Conservation (phyloP, 2,329 filamentous ascomycete genomes). For the Neofusicoccum parvum region DNA sequence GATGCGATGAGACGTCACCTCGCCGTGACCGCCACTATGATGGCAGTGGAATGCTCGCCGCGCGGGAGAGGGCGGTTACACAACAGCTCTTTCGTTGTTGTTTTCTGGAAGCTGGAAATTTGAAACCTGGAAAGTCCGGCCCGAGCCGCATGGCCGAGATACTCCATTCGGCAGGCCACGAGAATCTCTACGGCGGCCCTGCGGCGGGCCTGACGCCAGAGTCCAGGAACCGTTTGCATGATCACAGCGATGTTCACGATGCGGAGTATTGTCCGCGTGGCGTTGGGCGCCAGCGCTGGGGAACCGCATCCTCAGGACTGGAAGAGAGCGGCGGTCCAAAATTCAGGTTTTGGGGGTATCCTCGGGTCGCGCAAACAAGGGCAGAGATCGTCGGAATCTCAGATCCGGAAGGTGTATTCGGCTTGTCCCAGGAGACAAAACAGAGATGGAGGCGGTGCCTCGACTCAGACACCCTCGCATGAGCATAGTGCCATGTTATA, state of each 20-base stretch:
- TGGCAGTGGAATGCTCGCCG: background rate
- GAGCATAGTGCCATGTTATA: background rate
- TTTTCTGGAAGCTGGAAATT: background rate
- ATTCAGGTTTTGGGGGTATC: constrained; percentile 12
- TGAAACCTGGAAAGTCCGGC: background rate
- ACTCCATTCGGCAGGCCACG: background rate
- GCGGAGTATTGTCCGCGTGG: constrained; percentile 3
- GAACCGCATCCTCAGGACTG: background rate
- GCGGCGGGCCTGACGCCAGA: background rate
- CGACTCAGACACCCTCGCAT: background rate
- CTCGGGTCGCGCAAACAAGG: background rate
- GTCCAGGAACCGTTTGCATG: background rate
- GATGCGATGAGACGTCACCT: background rate
- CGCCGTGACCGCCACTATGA: constrained; percentile 13
- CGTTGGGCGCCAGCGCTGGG: background rate
- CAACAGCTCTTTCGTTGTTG: background rate
- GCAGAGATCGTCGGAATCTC: constrained; percentile 9
- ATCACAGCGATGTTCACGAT: background rate
- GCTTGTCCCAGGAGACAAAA: background rate
- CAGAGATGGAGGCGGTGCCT: background rate
- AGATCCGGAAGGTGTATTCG: constrained; percentile 12
- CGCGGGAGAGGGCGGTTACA: background rate
- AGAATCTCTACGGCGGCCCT: background rate
- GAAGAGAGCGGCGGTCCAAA: background rate
- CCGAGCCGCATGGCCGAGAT: constrained; percentile 10